Evolutionary conservation across 176 grass and related monocot genomes (phyloP), one percentile per base, ranked within the genome.

Genomic region (Oropetium thomaeum): DNA sequence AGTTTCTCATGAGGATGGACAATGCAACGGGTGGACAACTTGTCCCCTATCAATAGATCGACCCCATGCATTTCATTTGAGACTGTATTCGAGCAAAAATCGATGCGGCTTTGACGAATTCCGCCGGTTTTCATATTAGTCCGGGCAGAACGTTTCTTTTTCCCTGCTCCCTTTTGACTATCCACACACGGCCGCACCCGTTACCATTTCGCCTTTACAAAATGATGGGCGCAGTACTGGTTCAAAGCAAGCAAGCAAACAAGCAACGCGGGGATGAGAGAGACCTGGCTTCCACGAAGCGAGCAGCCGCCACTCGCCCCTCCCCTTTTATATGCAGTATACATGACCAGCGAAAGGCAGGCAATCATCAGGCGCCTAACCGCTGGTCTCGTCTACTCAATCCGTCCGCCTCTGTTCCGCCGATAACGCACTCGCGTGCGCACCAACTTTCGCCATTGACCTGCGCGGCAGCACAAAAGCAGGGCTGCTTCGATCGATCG

Each of bases 91-190:
- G 20, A 51, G 30, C 53, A 5, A 22, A 52, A 54, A 62, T 11
- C 38, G 7, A 5, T 10, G 44, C 32, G 62, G 37, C 55, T 70
- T 81, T 81, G 84, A 86, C 84, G 16, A 62, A 8, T 71, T 44
- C 44, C 45, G 5, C 30, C 19, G 4, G 43, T 14, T 32, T 65
- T 58, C n/a, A n/a, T 47, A n/a, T n/a, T n/a, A 20, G 29, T 42
- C 32, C 51, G 6, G 3, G 31, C 73, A 41, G 79, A 82, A 72
- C 30, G 15, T 41, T 87, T 87, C 72, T 23, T 70, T 25, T 70
- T 25, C 19, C 44, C 5, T 10, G 1, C 28, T 10, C 55, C 37
- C 19, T 5, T 76, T 86, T 81, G 84, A 86, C 84, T 62, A 62
- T 2, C 16, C 9, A 54, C 3, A 1, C 0, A 6, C 25, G 0